phyloP scores from a whole-genome alignment of 108 stramenopile genomes.

The Chaetoceros tenuissimus region DNA sequence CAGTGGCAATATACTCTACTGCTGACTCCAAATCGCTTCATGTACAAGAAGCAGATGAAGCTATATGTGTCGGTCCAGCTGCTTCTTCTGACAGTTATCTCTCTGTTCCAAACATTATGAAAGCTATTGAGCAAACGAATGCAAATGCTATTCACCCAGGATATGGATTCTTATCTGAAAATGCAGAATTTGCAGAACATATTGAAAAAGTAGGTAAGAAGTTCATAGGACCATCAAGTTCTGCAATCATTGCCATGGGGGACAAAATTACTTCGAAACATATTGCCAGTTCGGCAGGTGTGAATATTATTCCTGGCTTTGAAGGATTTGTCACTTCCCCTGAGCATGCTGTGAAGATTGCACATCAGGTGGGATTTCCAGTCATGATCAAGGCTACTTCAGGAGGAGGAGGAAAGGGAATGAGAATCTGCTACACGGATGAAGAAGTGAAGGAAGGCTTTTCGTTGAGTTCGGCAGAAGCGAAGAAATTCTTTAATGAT shows the following conservation, averaged over 20 bases:
- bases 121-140: conserved; percentile 56
- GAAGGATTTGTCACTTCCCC: conserved; percentile 48
- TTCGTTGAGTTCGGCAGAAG: conserved; percentile 75
- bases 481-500: conserved; percentile 86
- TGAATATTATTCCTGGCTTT: conserved; percentile 88
- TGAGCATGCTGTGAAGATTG: conserved; percentile 52
- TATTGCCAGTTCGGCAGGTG: conserved; percentile 83
- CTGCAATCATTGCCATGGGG: conserved; percentile 88
- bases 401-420: conserved; percentile 98
- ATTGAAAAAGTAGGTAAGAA: conserved; percentile 27
- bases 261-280: conserved; percentile 91
- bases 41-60: conserved; percentile 65
- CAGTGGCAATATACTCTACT: conserved; percentile 87
- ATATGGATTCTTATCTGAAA: conserved; percentile 84
- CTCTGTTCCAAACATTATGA: conserved; percentile 61
- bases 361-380: conserved; percentile 93
- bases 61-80: conserved; percentile 79
- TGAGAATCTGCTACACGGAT: conserved; percentile 90
- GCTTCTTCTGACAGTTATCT: conserved; percentile 69
- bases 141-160: conserved; percentile 92
- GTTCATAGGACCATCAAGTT: conserved; percentile 85
- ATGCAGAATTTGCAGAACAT: conserved; percentile 53
- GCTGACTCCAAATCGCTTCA: conserved; percentile 65
- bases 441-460: conserved; percentile 71
- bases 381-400: conserved; percentile 97